phyloP scores from a whole-genome alignment of 257 asterid genomes.

The Vinca minor region DNA sequence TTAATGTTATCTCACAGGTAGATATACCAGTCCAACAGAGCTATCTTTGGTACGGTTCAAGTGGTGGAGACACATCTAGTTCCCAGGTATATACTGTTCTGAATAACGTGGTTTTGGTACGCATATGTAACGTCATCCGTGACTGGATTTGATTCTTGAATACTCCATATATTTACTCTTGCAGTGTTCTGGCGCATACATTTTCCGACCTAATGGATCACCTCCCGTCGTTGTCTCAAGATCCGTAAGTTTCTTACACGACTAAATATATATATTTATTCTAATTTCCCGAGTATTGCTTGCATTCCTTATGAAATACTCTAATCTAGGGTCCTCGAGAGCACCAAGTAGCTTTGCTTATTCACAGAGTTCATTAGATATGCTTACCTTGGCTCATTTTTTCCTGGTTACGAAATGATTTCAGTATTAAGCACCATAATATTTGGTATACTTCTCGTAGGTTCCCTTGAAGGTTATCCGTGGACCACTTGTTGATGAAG shows the following conservation, averaged over 20 bases:
- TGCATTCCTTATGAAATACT: not conserved
- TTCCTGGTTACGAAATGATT: not conserved
- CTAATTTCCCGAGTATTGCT: not conserved
- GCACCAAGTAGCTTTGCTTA: not conserved
- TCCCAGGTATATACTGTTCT: conserved; percentile 42
- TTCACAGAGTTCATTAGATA: not conserved
- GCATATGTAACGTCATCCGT: not conserved
- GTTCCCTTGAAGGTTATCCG: conserved; percentile 54
- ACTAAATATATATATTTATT: not conserved
- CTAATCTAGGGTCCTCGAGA: not conserved
- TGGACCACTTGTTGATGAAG: conserved; percentile 73
- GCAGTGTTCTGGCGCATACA: conserved; percentile 84
- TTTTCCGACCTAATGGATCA: conserved; percentile 64
- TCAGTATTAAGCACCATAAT: not conserved
- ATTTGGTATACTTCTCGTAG: conserved; percentile 27
- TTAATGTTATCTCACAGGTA: conserved; percentile 35
- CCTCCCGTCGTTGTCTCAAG: conserved; percentile 50
- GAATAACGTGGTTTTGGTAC: not conserved
- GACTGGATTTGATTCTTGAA: conserved; percentile 3
- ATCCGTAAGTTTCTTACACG: conserved; percentile 39
- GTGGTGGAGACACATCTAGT: conserved; percentile 40
- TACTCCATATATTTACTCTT: conserved; percentile 14
- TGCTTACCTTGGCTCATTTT: not conserved
- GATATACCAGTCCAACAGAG: conserved; percentile 74
- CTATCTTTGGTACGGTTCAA: conserved; percentile 73